phyloP scores from a whole-genome alignment of 2,329 filamentous ascomycete genomes.

The Epichloe glyceriae region DNA sequence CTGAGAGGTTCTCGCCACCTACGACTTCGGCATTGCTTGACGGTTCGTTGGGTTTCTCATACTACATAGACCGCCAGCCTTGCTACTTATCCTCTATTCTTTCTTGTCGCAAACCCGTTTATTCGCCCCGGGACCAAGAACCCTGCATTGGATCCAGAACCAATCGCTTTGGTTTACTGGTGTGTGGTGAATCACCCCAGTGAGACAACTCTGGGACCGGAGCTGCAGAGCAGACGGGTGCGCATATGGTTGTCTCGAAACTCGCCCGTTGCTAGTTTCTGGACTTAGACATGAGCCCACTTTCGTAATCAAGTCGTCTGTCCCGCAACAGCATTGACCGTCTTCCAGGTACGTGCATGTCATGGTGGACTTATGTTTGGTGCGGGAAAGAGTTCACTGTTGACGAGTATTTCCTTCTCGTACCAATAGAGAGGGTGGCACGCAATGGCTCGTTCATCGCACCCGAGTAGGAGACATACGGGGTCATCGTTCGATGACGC shows the following conservation, averaged over 20 bases:
- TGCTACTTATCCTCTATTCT: too few species aligned
- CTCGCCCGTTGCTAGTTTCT: background rate
- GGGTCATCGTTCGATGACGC: constrained; percentile 1
- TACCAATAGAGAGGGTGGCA: background rate
- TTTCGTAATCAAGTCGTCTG: background rate
- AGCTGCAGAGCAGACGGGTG: background rate
- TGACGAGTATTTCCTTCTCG: background rate
- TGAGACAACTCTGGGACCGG: background rate
- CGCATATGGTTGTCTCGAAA: constrained; percentile 1
- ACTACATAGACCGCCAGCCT: too few species aligned
- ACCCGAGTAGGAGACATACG: background rate
- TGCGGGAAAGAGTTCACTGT: background rate
- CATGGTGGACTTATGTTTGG: background rate
- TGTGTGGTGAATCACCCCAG: background rate
- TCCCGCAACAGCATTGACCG: background rate
- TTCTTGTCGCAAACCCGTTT: background rate
- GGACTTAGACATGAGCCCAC: constrained; percentile 1
- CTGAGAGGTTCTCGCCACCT: background rate
- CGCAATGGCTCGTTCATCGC: constrained; percentile 1
- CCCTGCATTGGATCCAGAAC: background rate
- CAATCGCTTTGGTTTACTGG: background rate
- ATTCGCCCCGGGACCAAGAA: background rate
- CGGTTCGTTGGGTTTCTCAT: too few species aligned
- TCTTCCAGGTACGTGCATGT: background rate
- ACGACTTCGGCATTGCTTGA: background rate